phyloP scores from a whole-genome alignment of 345 rosid genomes.

The Arabis hirsuta region DNA sequence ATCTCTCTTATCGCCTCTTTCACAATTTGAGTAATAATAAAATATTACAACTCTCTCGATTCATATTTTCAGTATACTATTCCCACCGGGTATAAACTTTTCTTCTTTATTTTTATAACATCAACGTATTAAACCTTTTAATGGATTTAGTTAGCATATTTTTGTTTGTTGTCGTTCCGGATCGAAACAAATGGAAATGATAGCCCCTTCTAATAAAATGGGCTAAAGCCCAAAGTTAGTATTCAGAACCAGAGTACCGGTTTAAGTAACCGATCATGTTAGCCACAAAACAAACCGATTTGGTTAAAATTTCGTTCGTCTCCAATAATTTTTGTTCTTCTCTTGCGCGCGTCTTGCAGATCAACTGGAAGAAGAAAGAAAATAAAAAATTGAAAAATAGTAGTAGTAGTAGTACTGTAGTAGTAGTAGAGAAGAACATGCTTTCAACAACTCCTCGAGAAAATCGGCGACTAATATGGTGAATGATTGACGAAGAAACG shows the following conservation, averaged over 20 bases:
- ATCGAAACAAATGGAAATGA: no score
- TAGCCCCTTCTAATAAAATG: no score
- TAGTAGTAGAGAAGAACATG: conserved; percentile 8
- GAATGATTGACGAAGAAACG: conserved; percentile 34
- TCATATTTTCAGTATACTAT: no score
- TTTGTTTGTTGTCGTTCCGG: no score
- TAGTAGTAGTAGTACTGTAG: no score
- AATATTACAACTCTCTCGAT: no score
- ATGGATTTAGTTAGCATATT: no score
- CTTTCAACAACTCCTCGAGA: conserved; percentile 34
- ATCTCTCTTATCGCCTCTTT: no score
- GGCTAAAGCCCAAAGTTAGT: neutral
- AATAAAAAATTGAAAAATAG: neutral
- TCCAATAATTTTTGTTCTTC: neutral
- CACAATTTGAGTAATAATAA: no score
- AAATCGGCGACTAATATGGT: conserved; percentile 42
- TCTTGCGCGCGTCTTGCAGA: conserved; percentile 32
- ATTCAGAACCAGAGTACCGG: conserved; percentile 4
- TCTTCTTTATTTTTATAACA: no score
- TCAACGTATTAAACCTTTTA: no score
- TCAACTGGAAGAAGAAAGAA: conserved; percentile 7
- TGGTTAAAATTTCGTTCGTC: neutral
- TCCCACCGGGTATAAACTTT: no score
- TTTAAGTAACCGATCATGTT: neutral
- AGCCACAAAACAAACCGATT: conserved; percentile 22